Percentiles rank a stretch among this genome's conserved stretches.
Conservation (phyloP, 2,329 filamentous ascomycete species). For the Ceratocystis diversiconidia region DNA sequence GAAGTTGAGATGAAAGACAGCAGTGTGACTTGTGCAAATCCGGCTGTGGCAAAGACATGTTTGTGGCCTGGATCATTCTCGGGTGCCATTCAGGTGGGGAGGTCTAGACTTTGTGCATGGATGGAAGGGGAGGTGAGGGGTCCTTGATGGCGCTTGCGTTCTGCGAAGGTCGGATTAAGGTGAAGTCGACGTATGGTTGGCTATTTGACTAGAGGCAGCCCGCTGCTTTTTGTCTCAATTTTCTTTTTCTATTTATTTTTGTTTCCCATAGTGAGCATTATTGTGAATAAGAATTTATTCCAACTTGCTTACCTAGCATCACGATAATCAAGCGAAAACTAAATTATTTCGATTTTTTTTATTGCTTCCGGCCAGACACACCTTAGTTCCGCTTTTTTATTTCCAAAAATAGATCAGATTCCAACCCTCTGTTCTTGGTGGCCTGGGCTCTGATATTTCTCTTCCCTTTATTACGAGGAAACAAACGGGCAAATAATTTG, state of each 20-base stretch:
- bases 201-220: not conserved
- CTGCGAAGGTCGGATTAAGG: not conserved
- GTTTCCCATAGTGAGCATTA: no score
- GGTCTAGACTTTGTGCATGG: not conserved
- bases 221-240: not conserved
- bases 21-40: not conserved
- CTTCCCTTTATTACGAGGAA: no score
- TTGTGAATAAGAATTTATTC: no score
- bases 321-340: not conserved
- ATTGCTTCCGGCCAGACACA: not conserved
- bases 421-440: no score
- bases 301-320: no score
- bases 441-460: no score
- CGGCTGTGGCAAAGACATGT: slow-evolving; percentile 6
- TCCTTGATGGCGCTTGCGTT: not conserved
- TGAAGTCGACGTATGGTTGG: not conserved
- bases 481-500: no score
- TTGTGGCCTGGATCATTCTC: slow-evolving; percentile 5
- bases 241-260: not conserved
- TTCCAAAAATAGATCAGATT: slow-evolving; percentile 1
- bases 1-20: slow-evolving; percentile 4
- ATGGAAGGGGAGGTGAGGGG: not conserved
- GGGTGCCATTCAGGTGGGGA: not conserved
- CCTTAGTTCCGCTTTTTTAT: not conserved
- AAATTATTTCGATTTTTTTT: not conserved